Evolutionary conservation across 306 rosid species (phyloP).

Genomic region (Herpetospermum pedunculosum): DNA sequence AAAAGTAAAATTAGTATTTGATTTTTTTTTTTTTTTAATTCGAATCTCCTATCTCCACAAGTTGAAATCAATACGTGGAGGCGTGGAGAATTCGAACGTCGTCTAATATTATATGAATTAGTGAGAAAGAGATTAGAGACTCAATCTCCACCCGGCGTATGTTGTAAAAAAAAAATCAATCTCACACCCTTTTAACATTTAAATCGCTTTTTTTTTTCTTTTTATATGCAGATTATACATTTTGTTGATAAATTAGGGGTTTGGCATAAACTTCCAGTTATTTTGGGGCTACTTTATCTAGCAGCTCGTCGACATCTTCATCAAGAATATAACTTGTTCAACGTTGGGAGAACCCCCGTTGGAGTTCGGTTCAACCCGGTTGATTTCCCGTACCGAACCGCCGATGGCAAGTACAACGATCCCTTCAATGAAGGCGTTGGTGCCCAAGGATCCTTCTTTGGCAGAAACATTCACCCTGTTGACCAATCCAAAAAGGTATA

Average conservation of each 20-base stretch:
- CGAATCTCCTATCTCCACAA: too few species aligned
- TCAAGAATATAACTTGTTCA: slow-evolving; percentile 44
- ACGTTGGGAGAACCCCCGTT: slow-evolving; percentile 25
- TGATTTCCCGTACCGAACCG: slow-evolving; percentile 28
- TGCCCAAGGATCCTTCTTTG: slow-evolving; percentile 51
- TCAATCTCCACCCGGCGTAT: too few species aligned
- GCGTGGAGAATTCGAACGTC: too few species aligned
- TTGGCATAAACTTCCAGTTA: slow-evolving; percentile 63
- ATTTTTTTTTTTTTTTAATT: too few species aligned
- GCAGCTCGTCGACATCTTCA: slow-evolving; percentile 57
- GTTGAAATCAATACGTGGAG: too few species aligned
- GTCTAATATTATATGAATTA: too few species aligned
- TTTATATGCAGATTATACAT: slow-evolving; percentile 25
- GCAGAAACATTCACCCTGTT: slow-evolving; percentile 50
- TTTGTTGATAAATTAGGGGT: slow-evolving; percentile 40
- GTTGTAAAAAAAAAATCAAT: too few species aligned
- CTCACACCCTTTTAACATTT: background rate
- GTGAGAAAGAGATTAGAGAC: too few species aligned
- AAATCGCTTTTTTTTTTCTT: background rate
- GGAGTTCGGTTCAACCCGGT: slow-evolving; percentile 31
- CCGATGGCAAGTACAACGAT: slow-evolving; percentile 51
- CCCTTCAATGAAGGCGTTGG: slow-evolving; percentile 35
- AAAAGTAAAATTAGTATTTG: too few species aligned
- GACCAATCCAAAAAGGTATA: background rate
- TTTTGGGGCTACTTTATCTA: slow-evolving; percentile 39